Conservation (phyloP, 2,329 filamentous ascomycete genomes). For the Chaetomiaceae sp. region DNA sequence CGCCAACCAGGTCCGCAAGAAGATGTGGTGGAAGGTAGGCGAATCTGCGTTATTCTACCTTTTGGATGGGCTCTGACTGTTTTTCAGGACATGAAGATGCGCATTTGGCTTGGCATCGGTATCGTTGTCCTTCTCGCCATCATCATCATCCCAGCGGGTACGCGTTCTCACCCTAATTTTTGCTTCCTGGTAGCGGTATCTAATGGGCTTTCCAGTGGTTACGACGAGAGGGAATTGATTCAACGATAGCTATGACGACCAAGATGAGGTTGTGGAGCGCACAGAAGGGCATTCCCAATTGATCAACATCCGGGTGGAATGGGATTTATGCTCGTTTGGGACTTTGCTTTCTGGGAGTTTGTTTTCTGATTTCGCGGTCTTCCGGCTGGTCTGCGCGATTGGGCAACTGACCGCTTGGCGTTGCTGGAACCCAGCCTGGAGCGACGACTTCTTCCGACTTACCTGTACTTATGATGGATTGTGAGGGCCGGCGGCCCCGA, state of each 20-base stretch:
- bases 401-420: conserved; percentile 18
- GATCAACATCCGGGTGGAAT: conserved; percentile 23
- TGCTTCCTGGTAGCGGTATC: no score
- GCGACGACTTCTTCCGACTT: conserved; percentile 20
- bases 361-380: conserved; percentile 23
- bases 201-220: conserved; percentile 23
- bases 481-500: conserved; percentile 23
- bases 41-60: not conserved
- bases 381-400: conserved; percentile 17
- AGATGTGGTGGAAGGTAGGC: conserved; percentile 92
- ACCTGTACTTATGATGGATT: conserved; percentile 29
- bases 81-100: conserved; percentile 93
- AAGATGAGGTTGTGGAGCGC: conserved; percentile 14
- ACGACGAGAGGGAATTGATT: conserved; percentile 18
- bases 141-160: conserved; percentile 92
- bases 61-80: conserved; percentile 8
- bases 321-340: conserved; percentile 25
- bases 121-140: conserved; percentile 88
- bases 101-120: conserved; percentile 88
- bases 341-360: conserved; percentile 27
- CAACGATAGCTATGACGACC: conserved; percentile 22
- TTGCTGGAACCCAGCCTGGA: conserved; percentile 21
- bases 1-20: conserved; percentile 91
- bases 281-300: conserved; percentile 25
- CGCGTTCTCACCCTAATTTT: conserved; percentile 31